These are phyloP conservation scores for Fusarium pseudoanthophilum DNA, from an alignment of 2,329 filamentous ascomycete species.

Conservation along the genomic window DNA sequence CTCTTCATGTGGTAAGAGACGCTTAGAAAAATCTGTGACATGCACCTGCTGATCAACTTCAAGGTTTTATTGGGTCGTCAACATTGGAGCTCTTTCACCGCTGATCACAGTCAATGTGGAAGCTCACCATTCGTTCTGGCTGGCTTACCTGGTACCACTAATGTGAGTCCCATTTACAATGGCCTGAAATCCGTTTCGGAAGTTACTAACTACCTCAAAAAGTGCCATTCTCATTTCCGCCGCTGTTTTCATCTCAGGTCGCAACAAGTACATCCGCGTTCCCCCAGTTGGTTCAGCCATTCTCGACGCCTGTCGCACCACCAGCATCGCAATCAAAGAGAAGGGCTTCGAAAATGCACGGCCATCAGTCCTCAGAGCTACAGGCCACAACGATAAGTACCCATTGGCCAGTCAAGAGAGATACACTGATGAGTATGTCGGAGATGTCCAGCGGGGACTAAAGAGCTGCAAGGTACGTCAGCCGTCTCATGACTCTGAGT, in stretches of 20 bases:
- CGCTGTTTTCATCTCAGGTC: background rate
- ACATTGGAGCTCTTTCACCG: conserved; percentile 1
- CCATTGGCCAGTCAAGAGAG: background rate
- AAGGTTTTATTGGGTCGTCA: conserved; percentile 12
- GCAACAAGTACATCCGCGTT: conserved; percentile 3
- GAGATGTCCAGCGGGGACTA: background rate
- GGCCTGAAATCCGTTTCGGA: too few relatives aligned
- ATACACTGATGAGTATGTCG: conserved; percentile 10
- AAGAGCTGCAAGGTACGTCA: conserved; percentile 3
- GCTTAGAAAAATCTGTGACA: too few relatives aligned
- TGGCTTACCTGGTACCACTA: background rate
- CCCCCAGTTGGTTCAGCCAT: conserved; percentile 5
- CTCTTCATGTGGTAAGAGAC: conserved; percentile 14
- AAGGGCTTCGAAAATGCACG: background rate
- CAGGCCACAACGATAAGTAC: background rate
- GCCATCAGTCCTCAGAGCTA: background rate
- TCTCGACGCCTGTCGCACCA: background rate
- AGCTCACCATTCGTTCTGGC: background rate
- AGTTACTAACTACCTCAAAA: too few relatives aligned
- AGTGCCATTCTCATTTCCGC: background rate
- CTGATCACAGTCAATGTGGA: conserved; percentile 5
- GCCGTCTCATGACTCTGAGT: rapidly evolving
- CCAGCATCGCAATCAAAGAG: background rate
- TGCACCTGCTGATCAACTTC: rapidly evolving
- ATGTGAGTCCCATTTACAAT: conserved; percentile 1